These are phyloP conservation scores for Ogataea populi-albae DNA, from an alignment of 805 yeast species.

Conservation along the genomic window DNA sequence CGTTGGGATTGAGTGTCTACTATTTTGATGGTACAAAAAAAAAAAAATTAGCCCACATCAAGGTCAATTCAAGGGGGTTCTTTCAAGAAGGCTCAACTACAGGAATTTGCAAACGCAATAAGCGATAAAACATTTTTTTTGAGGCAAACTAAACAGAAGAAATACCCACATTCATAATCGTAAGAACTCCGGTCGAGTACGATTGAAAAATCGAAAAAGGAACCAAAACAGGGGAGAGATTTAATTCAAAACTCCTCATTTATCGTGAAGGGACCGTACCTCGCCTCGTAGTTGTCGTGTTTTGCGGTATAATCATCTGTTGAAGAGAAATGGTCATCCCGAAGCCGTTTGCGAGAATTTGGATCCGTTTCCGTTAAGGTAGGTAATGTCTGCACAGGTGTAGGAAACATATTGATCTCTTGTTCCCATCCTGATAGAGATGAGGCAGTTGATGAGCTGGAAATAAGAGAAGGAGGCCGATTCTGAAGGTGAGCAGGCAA, in stretches of 20 bases:
- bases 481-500: slow-evolving; percentile 35
- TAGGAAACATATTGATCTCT: slow-evolving; percentile 18
- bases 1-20: no score
- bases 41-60: no score
- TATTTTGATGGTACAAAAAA: no score
- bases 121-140: no score
- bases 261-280: slow-evolving; percentile 45
- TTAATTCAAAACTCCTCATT: slow-evolving; percentile 44
- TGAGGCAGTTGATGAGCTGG: slow-evolving; percentile 44
- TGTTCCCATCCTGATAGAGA: slow-evolving; percentile 44
- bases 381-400: slow-evolving; percentile 1
- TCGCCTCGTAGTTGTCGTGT: slow-evolving; percentile 29
- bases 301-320: slow-evolving; percentile 1
- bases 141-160: no score
- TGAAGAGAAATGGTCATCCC: slow-evolving; percentile 3
- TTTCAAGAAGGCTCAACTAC: no score
- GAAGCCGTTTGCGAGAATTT: slow-evolving; percentile 14
- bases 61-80: no score
- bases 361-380: not conserved
- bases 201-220: no score
- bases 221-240: no score
- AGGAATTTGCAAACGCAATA: no score
- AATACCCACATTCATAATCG: no score
- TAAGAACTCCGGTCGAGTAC: no score
- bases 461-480: slow-evolving; percentile 45